Base-by-base conservation (phyloP, 2,329 filamentous ascomycete species). In the Talaromyces albobiverticillius region DNA sequence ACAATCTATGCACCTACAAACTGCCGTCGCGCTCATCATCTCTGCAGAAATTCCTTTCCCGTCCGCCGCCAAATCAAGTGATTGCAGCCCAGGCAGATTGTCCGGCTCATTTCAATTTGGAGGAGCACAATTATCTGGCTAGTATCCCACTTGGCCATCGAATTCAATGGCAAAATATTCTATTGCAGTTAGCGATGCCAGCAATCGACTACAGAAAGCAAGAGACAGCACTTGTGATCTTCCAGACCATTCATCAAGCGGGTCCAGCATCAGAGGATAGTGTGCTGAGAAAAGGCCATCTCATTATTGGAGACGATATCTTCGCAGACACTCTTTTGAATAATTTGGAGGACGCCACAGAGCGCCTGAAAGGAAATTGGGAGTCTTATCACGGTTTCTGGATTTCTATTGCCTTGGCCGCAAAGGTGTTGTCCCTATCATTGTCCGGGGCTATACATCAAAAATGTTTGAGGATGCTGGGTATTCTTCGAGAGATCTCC, bases 101-200 rank as follows among this genome's bases (percentile, higher is more conserved):
- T 46, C 81, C 83, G 0, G 10, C 53, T 0, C 60, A 75, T 20
- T 68, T 87, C 53, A 71, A 77, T 0, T 55, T 82, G 0, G 75
- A 78, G 0, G 82, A 87, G 51, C 86, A 76, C 62, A 79, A 80
- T 48, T 70, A 76, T 0, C 75, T 85, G n/a, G 71, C 73, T 0
- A 62, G 74, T 0, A 58, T 86, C 2, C 73, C 78, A 0, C 62
- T 78, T 1, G 82, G 82, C 0, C 55, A 71, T 16, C 61, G 65
- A 1, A 65, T 84, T 8, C 79, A 82, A 48, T 86, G 82, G 79
- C 61, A 71, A 8, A 86, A 84, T 51, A 76, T 87, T 3, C 61
- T 83, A 0, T 61, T 71, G 1, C 77, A 85, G 59, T 64, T 87
- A 3, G 64, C 67, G 0, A 67, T 71, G 1, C 76, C 78, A 0